Conservation (phyloP, 2,329 filamentous ascomycete genomes). For the Dryadomyces quercus-mongolicae region DNA sequence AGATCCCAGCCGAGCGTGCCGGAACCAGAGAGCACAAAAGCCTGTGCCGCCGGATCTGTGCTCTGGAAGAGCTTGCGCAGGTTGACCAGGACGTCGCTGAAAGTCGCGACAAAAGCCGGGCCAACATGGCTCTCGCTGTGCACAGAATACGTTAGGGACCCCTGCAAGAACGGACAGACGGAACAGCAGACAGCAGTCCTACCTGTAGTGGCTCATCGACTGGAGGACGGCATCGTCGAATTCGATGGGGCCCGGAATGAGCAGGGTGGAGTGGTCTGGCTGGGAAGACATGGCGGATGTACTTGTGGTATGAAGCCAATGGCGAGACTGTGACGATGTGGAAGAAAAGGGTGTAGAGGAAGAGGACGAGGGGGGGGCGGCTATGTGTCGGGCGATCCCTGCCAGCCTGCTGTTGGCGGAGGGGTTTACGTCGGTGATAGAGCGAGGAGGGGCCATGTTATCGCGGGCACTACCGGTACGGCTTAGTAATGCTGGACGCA, state of each 20-base stretch:
- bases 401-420: slow-evolving; percentile 17
- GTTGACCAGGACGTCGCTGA: slow-evolving; percentile 79
- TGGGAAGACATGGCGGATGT: slow-evolving; percentile 47
- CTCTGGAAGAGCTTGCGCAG: slow-evolving; percentile 93
- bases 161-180: neutral
- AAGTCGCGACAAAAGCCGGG: slow-evolving; percentile 74
- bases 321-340: neutral
- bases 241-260: slow-evolving; percentile 96
- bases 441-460: slow-evolving; percentile 6
- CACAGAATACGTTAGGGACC: neutral
- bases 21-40: slow-evolving; percentile 86
- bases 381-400: slow-evolving; percentile 17
- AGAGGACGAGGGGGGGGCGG: slow-evolving; percentile 16
- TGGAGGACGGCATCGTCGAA: slow-evolving; percentile 94
- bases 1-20: slow-evolving; percentile 96
- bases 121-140: slow-evolving; percentile 86
- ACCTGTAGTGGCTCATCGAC: slow-evolving; percentile 93
- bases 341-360: slow-evolving; percentile 10
- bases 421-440: slow-evolving; percentile 6
- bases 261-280: slow-evolving; percentile 55
- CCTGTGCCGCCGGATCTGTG: slow-evolving; percentile 68
- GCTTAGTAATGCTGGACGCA: slow-evolving; percentile 10
- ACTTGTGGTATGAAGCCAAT: slow-evolving; percentile 7
- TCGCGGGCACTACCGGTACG: neutral
- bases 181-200: slow-evolving; percentile 14